Base-by-base conservation (phyloP, 495 filamentous ascomycete genomes). In the Niebla homalea region DNA sequence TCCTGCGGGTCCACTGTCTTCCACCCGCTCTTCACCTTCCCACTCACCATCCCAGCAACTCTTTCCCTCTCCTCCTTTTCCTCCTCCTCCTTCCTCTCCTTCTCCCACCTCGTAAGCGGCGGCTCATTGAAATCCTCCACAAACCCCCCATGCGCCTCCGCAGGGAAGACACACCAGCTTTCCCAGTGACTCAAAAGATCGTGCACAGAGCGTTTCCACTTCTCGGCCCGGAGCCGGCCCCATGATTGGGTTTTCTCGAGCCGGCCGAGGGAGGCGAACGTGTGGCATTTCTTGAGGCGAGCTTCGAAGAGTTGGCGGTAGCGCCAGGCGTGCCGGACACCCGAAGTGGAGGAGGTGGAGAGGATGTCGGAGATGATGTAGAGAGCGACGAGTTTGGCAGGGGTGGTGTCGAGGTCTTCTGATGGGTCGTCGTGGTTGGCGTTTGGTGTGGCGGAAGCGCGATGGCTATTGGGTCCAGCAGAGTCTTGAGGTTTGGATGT, bases 301-400 rank as follows among this genome's bases (percentile, higher is more conserved):
- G 70, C 66, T 63, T 95, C 93, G 55, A 98, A 92, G 19, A 92
- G 69, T 59, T 85, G 81, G 18, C 90, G 77, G 58, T 92, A 97
- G 38, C 88, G 80, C 88, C 88, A 97, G 5, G 88, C 87, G 60
- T 90, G 84, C 1, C 87, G 76, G 32, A 94, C 84, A 0, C 87
- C 87, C 54, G 79, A 82, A 1, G 84, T 88, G 1, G 85, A 83
- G 4, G 85, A 87, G 2, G 87, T 84, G 1, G 84, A 88, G 25
- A 95, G 76, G 48, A 96, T 85, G 62, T 98, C 93, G 45, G 82
- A 88, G 46, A 95, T 78, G 14, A 93, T 66, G 58, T 92, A 94
- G 12, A 98, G 74, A 10, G 77, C 92, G 32, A 95, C 80, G 0
- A 96, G 71, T 51, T 81, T 87, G 2, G 89, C 76, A 11, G 79